Evolutionary conservation across 139 green algal genomes (phyloP).

Genomic region (Raphidocelis subcapitata): DNA sequence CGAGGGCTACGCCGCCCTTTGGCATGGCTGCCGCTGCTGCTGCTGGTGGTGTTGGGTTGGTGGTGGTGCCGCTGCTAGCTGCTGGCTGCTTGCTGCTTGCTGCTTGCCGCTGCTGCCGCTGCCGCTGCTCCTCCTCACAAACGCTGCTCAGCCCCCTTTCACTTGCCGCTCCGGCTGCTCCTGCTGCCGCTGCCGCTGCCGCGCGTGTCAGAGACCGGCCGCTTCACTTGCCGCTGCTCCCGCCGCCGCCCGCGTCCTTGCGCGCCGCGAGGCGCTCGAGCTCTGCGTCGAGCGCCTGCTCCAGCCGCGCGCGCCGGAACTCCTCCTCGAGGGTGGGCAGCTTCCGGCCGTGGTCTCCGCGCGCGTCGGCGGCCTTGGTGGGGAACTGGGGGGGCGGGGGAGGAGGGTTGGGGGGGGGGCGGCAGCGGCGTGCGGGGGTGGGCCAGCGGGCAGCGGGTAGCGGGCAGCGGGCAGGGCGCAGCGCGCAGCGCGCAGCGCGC

Average conservation of each 20-base stretch:
- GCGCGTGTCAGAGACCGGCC: not conserved
- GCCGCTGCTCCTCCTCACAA: not conserved
- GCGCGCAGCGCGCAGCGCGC: too few species aligned
- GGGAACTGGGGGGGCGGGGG: constrained; percentile 42
- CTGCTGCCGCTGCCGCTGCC: not conserved
- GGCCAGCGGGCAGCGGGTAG: not conserved
- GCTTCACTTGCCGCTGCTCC: not conserved
- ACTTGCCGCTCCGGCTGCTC: not conserved
- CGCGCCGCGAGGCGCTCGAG: constrained; percentile 21
- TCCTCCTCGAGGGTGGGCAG: constrained; percentile 46
- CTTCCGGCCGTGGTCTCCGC: constrained; percentile 12
- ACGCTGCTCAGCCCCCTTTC: constrained; percentile 2
- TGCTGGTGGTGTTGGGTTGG: constrained; percentile 15
- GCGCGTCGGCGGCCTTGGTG: constrained; percentile 35
- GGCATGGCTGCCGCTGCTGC: constrained; percentile 10
- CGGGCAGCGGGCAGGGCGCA: too few species aligned
- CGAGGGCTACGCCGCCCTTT: constrained; percentile 44
- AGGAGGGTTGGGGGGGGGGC: constrained; percentile 35
- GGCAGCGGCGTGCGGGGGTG: too few species aligned
- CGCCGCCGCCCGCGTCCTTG: constrained; percentile 9
- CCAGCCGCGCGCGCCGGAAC: constrained; percentile 36
- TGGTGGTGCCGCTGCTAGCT: not conserved
- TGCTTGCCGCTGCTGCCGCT: not conserved
- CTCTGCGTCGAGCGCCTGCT: constrained; percentile 40
- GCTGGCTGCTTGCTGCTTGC: constrained; percentile 20